Conservation (phyloP, 1,139 yeast genomes). For the Suhomyces ambrosiae region DNA sequence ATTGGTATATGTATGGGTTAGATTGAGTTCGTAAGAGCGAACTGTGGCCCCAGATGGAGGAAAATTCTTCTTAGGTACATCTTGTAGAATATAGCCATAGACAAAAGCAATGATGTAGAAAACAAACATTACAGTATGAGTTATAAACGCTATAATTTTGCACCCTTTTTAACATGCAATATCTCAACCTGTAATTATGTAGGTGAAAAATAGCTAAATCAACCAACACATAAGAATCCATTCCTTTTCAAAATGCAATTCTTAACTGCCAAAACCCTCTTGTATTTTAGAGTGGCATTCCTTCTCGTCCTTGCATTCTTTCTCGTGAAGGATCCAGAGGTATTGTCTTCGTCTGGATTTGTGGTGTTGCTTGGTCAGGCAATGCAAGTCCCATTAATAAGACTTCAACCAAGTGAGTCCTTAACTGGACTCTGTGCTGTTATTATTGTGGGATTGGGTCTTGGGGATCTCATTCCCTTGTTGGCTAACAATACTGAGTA, state of each 20-base stretch:
- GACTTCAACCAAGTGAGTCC: slow-evolving; percentile 48
- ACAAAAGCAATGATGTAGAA: neutral
- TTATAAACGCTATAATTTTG: slow-evolving; percentile 2
- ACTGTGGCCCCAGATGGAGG: slow-evolving; percentile 9
- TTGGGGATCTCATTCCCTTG: slow-evolving; percentile 61
- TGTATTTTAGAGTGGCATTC: slow-evolving; percentile 51
- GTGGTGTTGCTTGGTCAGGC: slow-evolving; percentile 59
- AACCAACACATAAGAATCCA: neutral
- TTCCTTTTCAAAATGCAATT: slow-evolving; percentile 49
- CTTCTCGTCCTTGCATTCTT: slow-evolving; percentile 47
- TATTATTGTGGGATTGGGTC: slow-evolving; percentile 43
- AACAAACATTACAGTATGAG: neutral
- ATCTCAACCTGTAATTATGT: neutral
- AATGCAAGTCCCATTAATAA: slow-evolving; percentile 43
- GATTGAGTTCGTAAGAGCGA: slow-evolving; percentile 14
- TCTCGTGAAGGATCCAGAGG: slow-evolving; percentile 43
- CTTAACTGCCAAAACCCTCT: slow-evolving; percentile 52
- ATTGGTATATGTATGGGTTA: slow-evolving; percentile 18
- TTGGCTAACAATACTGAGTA: slow-evolving; percentile 55
- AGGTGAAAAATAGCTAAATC: slow-evolving; percentile 1
- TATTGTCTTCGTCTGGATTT: slow-evolving; percentile 49
- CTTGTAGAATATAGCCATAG: neutral
- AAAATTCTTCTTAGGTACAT: slow-evolving; percentile 1
- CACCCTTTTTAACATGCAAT: slow-evolving; percentile 5
- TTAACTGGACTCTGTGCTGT: slow-evolving; percentile 55